phyloP scores from a whole-genome alignment of 2,329 filamentous ascomycete species.

The Ophidiomyces ophidiicola region DNA sequence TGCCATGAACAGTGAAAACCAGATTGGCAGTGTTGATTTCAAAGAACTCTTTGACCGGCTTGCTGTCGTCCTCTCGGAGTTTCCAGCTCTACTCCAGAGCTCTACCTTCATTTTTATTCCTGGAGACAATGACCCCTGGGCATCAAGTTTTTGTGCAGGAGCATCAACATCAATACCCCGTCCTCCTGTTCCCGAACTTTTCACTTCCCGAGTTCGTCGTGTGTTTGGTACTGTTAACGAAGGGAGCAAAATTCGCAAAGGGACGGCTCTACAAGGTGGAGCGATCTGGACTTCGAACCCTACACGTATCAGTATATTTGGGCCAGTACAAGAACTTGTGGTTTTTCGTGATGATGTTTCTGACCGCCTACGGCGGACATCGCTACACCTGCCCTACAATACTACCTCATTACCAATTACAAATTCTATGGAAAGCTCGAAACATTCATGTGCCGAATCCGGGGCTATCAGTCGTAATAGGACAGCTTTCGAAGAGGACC shows the following conservation, averaged over 20 bases:
- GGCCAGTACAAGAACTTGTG: slow-evolving; percentile 74
- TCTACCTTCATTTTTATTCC: slow-evolving; percentile 87
- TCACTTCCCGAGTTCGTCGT: slow-evolving; percentile 74
- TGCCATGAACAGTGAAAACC: slow-evolving; percentile 52
- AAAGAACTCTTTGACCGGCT: slow-evolving; percentile 91
- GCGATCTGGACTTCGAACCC: slow-evolving; percentile 86
- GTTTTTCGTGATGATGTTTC: slow-evolving; percentile 80
- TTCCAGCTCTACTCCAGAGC: slow-evolving; percentile 62
- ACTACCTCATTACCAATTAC: neutral
- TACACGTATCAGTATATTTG: slow-evolving; percentile 68
- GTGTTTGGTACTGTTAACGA: slow-evolving; percentile 65
- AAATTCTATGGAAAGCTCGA: neutral
- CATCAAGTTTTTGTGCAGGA: slow-evolving; percentile 57
- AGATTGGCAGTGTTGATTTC: slow-evolving; percentile 80
- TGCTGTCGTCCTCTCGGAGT: slow-evolving; percentile 70
- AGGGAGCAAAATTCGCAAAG: slow-evolving; percentile 37
- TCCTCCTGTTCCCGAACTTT: slow-evolving; percentile 64
- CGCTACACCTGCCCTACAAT: slow-evolving; percentile 37
- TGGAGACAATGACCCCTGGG: slow-evolving; percentile 96
- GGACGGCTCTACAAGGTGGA: slow-evolving; percentile 45
- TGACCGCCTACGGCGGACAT: slow-evolving; percentile 61
- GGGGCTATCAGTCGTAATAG: no score
- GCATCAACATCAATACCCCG: slow-evolving; percentile 37
- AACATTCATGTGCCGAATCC: neutral
- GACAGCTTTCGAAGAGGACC: neutral